Conservation (phyloP, 2,329 filamentous ascomycete species). For the Cercospora sp. region DNA sequence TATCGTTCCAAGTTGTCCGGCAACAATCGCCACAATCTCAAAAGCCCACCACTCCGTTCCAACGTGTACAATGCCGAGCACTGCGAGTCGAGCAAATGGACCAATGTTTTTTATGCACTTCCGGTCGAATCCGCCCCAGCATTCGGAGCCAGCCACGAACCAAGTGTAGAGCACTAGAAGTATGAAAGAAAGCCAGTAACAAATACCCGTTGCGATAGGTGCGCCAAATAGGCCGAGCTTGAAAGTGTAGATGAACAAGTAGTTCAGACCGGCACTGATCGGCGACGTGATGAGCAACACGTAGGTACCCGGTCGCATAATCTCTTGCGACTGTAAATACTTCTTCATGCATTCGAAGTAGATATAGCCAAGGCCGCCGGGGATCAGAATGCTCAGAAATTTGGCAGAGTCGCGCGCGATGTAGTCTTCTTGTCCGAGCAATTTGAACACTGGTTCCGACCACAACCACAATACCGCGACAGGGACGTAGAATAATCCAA, state of each 20-base stretch:
- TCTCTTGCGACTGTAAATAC: constrained; percentile 61
- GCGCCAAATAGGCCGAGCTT: constrained; percentile 74
- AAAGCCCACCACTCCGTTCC: constrained; percentile 94
- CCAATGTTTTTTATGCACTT: constrained; percentile 66
- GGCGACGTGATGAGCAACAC: constrained; percentile 63
- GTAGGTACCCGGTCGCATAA: constrained; percentile 66
- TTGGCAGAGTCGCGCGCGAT: constrained; percentile 71
- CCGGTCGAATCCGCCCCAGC: constrained; percentile 72
- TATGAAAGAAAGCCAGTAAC: constrained; percentile 82
- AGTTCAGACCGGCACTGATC: constrained; percentile 60
- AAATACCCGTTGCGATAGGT: constrained; percentile 77
- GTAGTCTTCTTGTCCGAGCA: constrained; percentile 74
- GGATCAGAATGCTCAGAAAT: constrained; percentile 73
- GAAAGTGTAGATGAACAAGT: constrained; percentile 71
- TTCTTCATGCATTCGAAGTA: constrained; percentile 79
- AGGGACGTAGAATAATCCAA: constrained; percentile 70
- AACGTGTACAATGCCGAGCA: constrained; percentile 77
- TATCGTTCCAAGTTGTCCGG: constrained; percentile 75
- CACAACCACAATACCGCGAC: constrained; percentile 73
- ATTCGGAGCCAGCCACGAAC: constrained; percentile 69
- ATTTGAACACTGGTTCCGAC: constrained; percentile 71
- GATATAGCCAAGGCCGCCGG: constrained; percentile 81
- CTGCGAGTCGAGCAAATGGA: constrained; percentile 71
- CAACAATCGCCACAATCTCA: constrained; percentile 82
- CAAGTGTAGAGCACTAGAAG: constrained; percentile 72